These are phyloP conservation scores for Ambrosia artemisiifolia DNA, from an alignment of 129 eudicot genomes.

Conservation along the genomic window DNA sequence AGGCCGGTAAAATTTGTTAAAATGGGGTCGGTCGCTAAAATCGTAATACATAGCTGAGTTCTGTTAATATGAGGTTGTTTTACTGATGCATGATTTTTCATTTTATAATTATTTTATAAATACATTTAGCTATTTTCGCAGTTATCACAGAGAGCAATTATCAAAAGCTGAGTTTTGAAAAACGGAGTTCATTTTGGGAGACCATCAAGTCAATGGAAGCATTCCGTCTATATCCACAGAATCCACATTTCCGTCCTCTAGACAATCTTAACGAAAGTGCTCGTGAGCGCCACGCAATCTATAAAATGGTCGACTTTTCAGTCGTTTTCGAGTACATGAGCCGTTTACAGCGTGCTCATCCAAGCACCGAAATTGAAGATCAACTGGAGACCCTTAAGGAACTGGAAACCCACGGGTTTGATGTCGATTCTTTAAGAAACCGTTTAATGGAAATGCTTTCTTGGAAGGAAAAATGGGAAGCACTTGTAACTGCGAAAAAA, in stretches of 20 bases:
- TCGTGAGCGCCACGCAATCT: constrained; percentile 82
- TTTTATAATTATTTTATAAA: no score
- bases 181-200: constrained; percentile 54
- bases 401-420: constrained; percentile 68
- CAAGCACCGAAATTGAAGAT: constrained; percentile 38
- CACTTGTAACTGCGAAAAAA: constrained; percentile 12
- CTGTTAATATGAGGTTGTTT: no score
- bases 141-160: no score
- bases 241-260: constrained; percentile 72
- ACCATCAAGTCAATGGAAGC: constrained; percentile 60
- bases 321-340: constrained; percentile 44
- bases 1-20: neutral
- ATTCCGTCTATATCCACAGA: constrained; percentile 51
- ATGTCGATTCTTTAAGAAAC: constrained; percentile 41
- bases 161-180: constrained; percentile 51
- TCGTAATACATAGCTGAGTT: no score
- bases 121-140: no score
- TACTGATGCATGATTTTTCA: no score
- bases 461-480: constrained; percentile 34
- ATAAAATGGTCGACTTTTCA: constrained; percentile 58
- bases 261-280: constrained; percentile 26
- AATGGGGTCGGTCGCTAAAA: no score
- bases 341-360: constrained; percentile 31
- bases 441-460: constrained; percentile 37
- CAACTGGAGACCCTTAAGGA: constrained; percentile 54